phyloP scores from a whole-genome alignment of 2,329 filamentous ascomycete species.

The Fusarium foetens region DNA sequence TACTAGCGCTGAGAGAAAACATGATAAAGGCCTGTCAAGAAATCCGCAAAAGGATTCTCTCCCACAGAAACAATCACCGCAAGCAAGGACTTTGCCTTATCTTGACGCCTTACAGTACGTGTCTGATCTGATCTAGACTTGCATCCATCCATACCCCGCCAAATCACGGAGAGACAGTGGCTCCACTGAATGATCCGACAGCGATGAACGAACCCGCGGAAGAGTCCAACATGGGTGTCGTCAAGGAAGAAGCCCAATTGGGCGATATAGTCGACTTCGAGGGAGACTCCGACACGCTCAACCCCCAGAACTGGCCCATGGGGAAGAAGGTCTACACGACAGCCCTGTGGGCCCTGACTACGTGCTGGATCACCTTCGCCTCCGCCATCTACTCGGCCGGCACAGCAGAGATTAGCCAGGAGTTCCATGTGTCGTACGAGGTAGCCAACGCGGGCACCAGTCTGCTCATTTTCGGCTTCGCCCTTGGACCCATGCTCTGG shows the following conservation, averaged over 20 bases:
- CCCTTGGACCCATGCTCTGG: conserved; percentile 77
- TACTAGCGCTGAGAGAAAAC: neutral
- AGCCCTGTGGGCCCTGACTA: neutral
- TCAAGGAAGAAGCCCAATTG: neutral
- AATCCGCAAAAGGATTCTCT: neutral
- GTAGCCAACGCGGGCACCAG: conserved; percentile 16
- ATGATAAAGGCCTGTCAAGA: neutral
- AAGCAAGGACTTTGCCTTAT: neutral
- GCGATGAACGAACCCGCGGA: neutral
- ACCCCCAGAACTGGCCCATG: neutral
- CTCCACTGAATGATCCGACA: neutral
- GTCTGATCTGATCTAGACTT: neutral
- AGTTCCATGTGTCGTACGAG: conserved; percentile 9
- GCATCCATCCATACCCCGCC: neutral
- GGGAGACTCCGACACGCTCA: neutral
- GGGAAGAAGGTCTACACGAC: neutral
- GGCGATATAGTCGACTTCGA: neutral
- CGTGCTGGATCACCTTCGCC: neutral
- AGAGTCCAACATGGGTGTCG: neutral
- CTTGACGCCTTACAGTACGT: neutral
- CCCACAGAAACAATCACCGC: neutral
- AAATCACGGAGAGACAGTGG: neutral
- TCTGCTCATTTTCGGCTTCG: conserved; percentile 46
- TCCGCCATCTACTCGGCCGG: conserved; percentile 13
- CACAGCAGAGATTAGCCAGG: conserved; percentile 5